Evolutionary conservation across 2,329 filamentous ascomycete genomes (phyloP), one percentile per base, ranked within the genome.

Genomic region (Calonectria pseudoreteaudii): DNA sequence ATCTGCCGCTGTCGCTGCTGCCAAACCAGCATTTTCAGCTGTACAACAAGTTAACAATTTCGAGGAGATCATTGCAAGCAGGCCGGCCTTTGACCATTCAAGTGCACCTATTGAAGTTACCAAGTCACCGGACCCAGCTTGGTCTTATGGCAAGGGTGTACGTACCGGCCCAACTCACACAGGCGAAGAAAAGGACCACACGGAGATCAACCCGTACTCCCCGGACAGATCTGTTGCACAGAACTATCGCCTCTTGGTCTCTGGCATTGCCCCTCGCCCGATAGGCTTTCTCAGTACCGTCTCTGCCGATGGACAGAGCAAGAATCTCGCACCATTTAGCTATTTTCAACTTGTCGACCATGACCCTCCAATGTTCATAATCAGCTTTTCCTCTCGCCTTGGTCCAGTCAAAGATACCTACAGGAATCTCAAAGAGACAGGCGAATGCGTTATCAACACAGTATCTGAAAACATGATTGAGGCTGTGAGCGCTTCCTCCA

Each of bases 211-310:
- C 83, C 95, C 95, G 0, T 93, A 95, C 82, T 93, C 90, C 68
- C 86, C 91, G 38, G 93, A 93, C 31, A 89, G 95, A 0, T 90
- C 92, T 0, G 86, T 91, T 0, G 86, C 88, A 0, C 91, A 90
- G 84, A 98, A 98, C 87, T 98, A 98, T 89, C 96, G 96, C 83
- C 90, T 98, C 2, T 87, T 98, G 41, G 95, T 98, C 81, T 93
- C 91, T 4, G 93, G 91, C 49, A 92, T 98, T 78, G 90, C 95
- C 3, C 95, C 95, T 1, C 90, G 95, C 14, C 95, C 95, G 2
- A 92, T 98, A 79, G 90, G 88, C 3, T 89, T 92, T 81, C 82
- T 91, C 11, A 90, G 88, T 26, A 90, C 90, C 6, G 77, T 85
- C 26, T 87, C 87, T 4, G 79, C 80, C 1, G 93, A 95, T 80